Percentiles rank a stretch among this genome's conserved stretches.
Conservation (phyloP, 2,329 filamentous ascomycete genomes). For the Sporothrix euskadiensis region DNA sequence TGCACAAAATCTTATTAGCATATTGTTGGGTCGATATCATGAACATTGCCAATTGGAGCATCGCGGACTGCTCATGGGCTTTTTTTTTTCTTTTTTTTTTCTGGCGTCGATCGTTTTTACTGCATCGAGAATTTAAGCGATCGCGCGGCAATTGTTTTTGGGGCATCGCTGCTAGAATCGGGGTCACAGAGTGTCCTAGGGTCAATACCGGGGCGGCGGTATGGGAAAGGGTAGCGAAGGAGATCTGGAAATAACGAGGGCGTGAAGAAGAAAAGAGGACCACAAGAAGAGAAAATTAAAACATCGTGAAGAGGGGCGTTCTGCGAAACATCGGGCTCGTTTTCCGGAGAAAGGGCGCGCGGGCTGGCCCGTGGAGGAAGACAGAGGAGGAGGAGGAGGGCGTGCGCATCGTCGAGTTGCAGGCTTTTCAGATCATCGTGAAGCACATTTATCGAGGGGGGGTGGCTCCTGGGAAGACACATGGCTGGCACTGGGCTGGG, state of each 20-base stretch:
- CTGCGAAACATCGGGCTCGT: background rate
- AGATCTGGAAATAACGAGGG: background rate
- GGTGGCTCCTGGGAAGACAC: background rate
- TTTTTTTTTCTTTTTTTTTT: too few species aligned
- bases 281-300: too few species aligned
- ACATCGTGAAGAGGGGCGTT: conserved; percentile 16
- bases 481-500: background rate
- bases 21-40: background rate
- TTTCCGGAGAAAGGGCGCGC: background rate
- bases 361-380: conserved; percentile 13
- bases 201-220: background rate
- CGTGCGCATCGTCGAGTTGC: conserved; percentile 21
- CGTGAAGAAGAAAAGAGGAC: background rate
- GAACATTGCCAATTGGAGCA: background rate
- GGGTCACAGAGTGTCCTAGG: background rate
- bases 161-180: background rate
- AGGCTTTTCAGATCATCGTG: background rate
- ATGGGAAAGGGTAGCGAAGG: background rate
- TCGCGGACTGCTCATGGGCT: background rate
- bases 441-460: background rate
- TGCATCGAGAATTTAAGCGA: background rate
- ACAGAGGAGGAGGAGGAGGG: background rate
- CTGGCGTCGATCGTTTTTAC: background rate
- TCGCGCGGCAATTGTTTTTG: background rate
- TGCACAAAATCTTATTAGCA: too few species aligned